Base-by-base conservation (phyloP, 192 early-diverging fungal genomes). In the Coemansia sp. region DNA sequence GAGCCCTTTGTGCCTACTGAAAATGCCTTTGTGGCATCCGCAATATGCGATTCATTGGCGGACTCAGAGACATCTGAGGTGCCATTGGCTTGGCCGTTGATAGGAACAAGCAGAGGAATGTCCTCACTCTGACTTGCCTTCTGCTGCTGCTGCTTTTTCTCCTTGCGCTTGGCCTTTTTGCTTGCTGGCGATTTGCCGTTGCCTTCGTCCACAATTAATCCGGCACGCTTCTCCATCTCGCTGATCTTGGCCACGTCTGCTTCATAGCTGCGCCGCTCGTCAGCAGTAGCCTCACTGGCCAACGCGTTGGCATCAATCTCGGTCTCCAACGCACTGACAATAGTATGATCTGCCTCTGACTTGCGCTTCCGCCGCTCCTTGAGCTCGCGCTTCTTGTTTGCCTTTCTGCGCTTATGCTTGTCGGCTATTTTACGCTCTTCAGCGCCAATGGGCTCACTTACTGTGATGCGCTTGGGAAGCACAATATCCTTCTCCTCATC, bases 261-360 rank as follows among this genome's bases (percentile, higher is more conserved):
- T 42, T 66, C 62, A 41, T 51, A 76, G 14, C 30, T 56, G 36
- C 58, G 58, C 52, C 64, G 54, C 26, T 76, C 73, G 2, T 76
- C 73, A 14, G 21, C 58, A 0, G 73, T 69, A 2, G 73, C 66
- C 31, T 43, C 45, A 43, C 53, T 56, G 14, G 49, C 73, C 34
- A 76, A 62, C 12, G 73, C 73, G 21, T 76, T 76, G 30, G 62
- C 47, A 32, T 76, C 73, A 16, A 76, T 31, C n/a, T 58, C 59
- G 6, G 40, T 51, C 3, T 39, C 42, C 3, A 54, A 41, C 8
- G 62, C 18, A 0, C 46, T 42, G 34, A 76, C 38, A 9, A 66
- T 55, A 55, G 26, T 57, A 28, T 37, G 60, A 6, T 17, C 23
- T 32, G 55, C 46, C 6, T 48, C 42, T 6, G 20, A 15, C 31